phyloP scores from a whole-genome alignment of 495 filamentous ascomycete species.

The Lindgomyces ingoldianus region DNA sequence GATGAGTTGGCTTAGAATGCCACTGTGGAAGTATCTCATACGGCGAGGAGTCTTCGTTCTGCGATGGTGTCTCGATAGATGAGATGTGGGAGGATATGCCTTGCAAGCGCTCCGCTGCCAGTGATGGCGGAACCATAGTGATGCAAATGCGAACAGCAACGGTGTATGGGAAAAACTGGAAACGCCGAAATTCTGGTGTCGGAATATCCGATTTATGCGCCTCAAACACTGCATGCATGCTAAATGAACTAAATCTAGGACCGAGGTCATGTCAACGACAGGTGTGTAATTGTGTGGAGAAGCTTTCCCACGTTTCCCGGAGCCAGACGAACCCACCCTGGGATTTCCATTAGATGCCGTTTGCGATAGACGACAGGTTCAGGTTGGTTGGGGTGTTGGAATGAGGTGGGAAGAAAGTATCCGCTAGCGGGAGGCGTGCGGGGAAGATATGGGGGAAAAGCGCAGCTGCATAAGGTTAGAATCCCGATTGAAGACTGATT shows the following conservation, averaged over 20 bases:
- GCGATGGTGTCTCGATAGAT: background rate
- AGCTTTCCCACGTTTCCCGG: background rate
- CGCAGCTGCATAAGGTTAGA: background rate
- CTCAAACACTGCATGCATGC: too few species aligned
- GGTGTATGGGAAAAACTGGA: background rate
- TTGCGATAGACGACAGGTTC: background rate
- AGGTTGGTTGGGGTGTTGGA: background rate
- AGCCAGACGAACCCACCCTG: background rate
- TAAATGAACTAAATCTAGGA: too few species aligned
- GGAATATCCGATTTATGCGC: background rate
- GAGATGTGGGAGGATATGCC: background rate
- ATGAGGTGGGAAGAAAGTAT: background rate
- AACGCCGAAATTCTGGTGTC: background rate
- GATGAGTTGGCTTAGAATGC: background rate
- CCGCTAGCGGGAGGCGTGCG: background rate
- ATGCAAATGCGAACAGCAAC: background rate
- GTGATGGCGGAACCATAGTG: background rate
- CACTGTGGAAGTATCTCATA: slow-evolving; percentile 3
- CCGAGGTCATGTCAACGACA: background rate
- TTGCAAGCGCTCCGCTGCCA: background rate
- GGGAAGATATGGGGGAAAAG: background rate
- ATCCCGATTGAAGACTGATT: background rate
- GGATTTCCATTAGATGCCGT: background rate
- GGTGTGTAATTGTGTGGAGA: too few species aligned
- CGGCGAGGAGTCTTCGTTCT: background rate